A percentile compares a stretch with the other conserved stretches of the same genome.
These are phyloP conservation scores for Dioscorea dumetorum DNA, from an alignment of 106 monocot species.

Conservation along the genomic window DNA sequence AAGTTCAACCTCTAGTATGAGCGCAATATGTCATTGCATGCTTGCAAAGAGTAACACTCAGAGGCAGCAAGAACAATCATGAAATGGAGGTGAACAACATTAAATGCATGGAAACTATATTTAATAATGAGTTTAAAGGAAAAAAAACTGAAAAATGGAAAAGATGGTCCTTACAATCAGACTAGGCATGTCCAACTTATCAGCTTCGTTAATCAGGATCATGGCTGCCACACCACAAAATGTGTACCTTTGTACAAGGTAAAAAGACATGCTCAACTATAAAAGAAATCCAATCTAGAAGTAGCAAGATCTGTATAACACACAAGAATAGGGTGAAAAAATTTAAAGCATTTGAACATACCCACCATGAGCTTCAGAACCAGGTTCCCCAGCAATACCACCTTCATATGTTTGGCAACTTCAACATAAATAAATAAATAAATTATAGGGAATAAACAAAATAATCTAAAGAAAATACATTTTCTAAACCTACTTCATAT, in stretches of 20 bases:
- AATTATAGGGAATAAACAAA: background rate
- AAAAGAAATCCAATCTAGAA: background rate
- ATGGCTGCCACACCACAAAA: conserved; percentile 95
- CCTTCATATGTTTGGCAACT: conserved; percentile 99
- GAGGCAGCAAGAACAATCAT: background rate
- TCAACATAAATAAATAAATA: conserved; percentile 17
- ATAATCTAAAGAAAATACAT: background rate
- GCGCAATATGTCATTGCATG: background rate
- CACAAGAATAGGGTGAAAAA: background rate
- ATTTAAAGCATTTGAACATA: conserved; percentile 39
- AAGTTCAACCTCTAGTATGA: background rate
- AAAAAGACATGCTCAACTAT: background rate
- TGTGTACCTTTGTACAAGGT: conserved; percentile 65
- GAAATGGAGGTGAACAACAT: too few relatives aligned
- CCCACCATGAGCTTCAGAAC: conserved; percentile 99
- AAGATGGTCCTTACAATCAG: conserved; percentile 64
- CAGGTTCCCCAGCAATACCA: conserved; percentile 96
- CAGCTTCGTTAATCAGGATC: conserved; percentile 85
- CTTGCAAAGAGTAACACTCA: background rate
- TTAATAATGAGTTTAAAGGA: background rate
- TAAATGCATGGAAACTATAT: too few relatives aligned
- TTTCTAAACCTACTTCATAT: background rate
- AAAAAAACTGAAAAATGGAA: background rate
- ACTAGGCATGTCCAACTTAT: conserved; percentile 68
- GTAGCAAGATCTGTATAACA: too few relatives aligned